Evolutionary conservation across 768 basidiomycete genomes (phyloP).

Genomic region (Suillus variegatus): DNA sequence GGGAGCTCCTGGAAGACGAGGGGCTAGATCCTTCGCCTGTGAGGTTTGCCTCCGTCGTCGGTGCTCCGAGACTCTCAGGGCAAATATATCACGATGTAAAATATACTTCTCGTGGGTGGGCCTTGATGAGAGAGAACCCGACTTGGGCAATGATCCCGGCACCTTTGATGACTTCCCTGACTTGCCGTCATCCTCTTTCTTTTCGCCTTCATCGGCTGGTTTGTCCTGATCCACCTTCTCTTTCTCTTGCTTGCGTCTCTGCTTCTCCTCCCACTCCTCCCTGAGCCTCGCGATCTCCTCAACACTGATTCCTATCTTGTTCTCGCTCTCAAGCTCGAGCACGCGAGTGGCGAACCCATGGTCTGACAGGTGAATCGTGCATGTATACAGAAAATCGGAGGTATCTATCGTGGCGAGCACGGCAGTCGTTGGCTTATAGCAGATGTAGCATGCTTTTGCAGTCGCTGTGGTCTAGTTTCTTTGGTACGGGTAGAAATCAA

Average conservation of each 20-base stretch:
- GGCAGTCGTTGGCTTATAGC: slow-evolving; percentile 76
- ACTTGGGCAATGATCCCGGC: slow-evolving; percentile 27
- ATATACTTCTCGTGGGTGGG: slow-evolving; percentile 72
- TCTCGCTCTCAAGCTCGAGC: slow-evolving; percentile 41
- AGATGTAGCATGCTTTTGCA: slow-evolving; percentile 74
- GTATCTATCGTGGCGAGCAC: slow-evolving; percentile 86
- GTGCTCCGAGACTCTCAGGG: slow-evolving; percentile 77
- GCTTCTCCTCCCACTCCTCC: slow-evolving; percentile 78
- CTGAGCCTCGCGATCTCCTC: slow-evolving; percentile 81
- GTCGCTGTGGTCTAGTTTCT: slow-evolving; percentile 70
- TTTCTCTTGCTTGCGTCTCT: slow-evolving; percentile 57
- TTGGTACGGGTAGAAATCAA: slow-evolving; percentile 6
- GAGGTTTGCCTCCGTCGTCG: slow-evolving; percentile 64
- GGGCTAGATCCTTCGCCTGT: slow-evolving; percentile 70
- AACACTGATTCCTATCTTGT: slow-evolving; percentile 40
- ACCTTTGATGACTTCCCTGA: slow-evolving; percentile 17
- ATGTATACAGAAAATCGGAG: slow-evolving; percentile 85
- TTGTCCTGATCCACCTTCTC: slow-evolving; percentile 31
- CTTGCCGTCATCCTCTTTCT: slow-evolving; percentile 35
- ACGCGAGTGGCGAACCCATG: slow-evolving; percentile 67
- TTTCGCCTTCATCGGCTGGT: slow-evolving; percentile 37
- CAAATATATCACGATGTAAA: slow-evolving; percentile 83
- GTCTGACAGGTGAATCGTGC: slow-evolving; percentile 79
- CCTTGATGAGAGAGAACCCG: slow-evolving; percentile 34
- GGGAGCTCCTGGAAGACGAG: slow-evolving; percentile 69